Conservation (phyloP, 2,329 filamentous ascomycete species). For the Colletotrichum cuscutae region DNA sequence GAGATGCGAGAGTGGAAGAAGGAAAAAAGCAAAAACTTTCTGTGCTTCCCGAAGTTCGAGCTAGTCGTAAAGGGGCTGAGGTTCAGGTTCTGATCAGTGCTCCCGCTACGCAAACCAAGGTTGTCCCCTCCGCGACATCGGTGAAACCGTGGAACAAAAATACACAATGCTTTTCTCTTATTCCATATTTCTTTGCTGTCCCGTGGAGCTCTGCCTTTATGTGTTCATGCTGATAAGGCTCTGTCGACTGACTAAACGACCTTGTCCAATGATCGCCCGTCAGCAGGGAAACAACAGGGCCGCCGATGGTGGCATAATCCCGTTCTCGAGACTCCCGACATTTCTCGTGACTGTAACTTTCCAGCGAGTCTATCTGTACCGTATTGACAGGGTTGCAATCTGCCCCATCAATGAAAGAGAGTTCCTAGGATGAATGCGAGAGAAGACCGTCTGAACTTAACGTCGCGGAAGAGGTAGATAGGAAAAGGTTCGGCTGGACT, state of each 20-base stretch:
- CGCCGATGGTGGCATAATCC: not conserved
- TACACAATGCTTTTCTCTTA: not conserved
- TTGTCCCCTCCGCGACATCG: not conserved
- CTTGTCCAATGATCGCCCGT: slow-evolving; percentile 3
- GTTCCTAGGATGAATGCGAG: not conserved
- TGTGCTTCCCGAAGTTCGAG: not conserved
- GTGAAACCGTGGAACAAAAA: not conserved
- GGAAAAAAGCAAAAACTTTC: not conserved
- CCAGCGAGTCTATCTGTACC: not conserved
- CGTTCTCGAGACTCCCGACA: not conserved
- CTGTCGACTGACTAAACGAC: not conserved
- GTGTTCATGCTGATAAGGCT: not conserved
- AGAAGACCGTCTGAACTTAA: not conserved
- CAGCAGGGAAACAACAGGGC: not conserved
- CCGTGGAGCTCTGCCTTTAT: not conserved
- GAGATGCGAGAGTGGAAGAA: not conserved
- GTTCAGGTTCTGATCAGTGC: slow-evolving; percentile 21
- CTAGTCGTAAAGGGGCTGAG: not conserved
- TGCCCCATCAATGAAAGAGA: not conserved
- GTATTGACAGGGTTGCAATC: not conserved
- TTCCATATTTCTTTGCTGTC: not conserved
- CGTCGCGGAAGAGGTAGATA: not conserved
- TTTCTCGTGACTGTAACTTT: not conserved
- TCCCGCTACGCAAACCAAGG: not conserved
- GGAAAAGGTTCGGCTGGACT: not conserved